Percentiles rank a stretch among this genome's conserved stretches.
phyloP scores from a whole-genome alignment of 805 yeast genomes.

The Sugiyamaella qingdaonensis region DNA sequence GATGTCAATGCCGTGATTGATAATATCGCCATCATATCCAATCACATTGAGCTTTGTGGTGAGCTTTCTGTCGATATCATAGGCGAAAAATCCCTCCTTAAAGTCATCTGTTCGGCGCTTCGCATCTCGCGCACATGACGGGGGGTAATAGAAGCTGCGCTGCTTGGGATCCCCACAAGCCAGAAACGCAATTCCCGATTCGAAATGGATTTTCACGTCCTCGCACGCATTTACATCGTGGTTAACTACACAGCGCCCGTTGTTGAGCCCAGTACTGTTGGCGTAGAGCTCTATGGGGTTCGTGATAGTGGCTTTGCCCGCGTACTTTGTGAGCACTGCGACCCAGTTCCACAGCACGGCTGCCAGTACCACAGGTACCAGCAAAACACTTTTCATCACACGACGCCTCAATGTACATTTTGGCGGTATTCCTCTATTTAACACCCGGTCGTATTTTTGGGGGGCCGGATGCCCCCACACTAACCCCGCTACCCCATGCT shows the following conservation, averaged over 20 bases:
- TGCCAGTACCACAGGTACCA: neutral
- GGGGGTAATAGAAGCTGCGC: constrained; percentile 4
- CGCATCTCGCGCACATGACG: constrained; percentile 1
- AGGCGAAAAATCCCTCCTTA: neutral
- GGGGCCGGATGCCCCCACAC: constrained; percentile 1
- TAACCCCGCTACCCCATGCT: neutral
- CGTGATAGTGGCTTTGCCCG: neutral
- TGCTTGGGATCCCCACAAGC: constrained; percentile 7
- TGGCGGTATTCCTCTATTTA: neutral
- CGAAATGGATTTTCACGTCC: constrained; percentile 4
- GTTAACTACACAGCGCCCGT: constrained; percentile 1
- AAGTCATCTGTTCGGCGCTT: constrained; percentile 1
- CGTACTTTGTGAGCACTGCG: neutral
- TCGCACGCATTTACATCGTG: constrained; percentile 5
- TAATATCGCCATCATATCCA: constrained; percentile 6
- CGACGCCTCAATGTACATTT: neutral
- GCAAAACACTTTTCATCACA: neutral
- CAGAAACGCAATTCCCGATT: constrained; percentile 7
- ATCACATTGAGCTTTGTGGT: constrained; percentile 2
- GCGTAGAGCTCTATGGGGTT: constrained; percentile 4
- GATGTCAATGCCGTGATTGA: constrained; percentile 6
- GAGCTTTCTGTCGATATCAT: neutral
- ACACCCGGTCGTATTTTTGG: neutral
- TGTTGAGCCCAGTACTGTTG: constrained; percentile 2
- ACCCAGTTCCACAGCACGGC: constrained; percentile 1